These are phyloP conservation scores for Salvia hispanica DNA, from an alignment of 257 asterid species.

Conservation along the genomic window DNA sequence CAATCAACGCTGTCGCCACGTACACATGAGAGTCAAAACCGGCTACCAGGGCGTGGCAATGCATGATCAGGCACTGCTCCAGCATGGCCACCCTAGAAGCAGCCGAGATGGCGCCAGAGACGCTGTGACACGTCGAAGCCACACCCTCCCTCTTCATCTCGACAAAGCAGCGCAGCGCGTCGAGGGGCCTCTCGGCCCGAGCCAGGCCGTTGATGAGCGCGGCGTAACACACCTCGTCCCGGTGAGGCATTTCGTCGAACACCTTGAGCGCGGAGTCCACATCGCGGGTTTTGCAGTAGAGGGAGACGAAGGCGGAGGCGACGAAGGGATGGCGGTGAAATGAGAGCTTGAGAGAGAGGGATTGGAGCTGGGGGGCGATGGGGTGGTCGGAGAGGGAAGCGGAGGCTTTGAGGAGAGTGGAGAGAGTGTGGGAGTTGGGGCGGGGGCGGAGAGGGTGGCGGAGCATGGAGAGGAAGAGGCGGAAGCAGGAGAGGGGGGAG, in stretches of 20 bases:
- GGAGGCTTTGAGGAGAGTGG: conserved; percentile 67
- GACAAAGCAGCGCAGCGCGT: conserved; percentile 52
- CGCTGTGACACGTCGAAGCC: conserved; percentile 52
- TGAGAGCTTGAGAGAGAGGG: conserved; percentile 52
- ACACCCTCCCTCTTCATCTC: conserved; percentile 58
- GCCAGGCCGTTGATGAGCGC: conserved; percentile 73
- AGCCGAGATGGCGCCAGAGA: conserved; percentile 72
- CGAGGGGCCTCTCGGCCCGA: conserved; percentile 50
- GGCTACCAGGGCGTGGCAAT: conserved; percentile 61
- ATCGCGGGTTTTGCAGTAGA: conserved; percentile 48
- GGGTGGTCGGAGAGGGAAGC: conserved; percentile 35
- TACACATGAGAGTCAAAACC: conserved; percentile 49
- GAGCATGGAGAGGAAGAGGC: conserved; percentile 72
- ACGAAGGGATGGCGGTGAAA: conserved; percentile 48
- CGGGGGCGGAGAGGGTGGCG: conserved; percentile 50
- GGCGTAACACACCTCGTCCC: conserved; percentile 67
- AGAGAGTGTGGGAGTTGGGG: conserved; percentile 63
- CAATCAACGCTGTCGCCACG: conserved; percentile 66
- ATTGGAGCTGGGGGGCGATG: conserved; percentile 64
- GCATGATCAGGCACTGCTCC: conserved; percentile 69
- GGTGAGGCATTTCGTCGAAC: conserved; percentile 67
- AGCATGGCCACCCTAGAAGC: conserved; percentile 67
- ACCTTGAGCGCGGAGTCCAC: conserved; percentile 48
- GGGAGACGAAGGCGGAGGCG: conserved; percentile 59
- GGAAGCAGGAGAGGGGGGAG: conserved; percentile 43